These are phyloP conservation scores for Pichia norvegensis DNA, from an alignment of 1,139 yeast genomes.

Conservation along the genomic window DNA sequence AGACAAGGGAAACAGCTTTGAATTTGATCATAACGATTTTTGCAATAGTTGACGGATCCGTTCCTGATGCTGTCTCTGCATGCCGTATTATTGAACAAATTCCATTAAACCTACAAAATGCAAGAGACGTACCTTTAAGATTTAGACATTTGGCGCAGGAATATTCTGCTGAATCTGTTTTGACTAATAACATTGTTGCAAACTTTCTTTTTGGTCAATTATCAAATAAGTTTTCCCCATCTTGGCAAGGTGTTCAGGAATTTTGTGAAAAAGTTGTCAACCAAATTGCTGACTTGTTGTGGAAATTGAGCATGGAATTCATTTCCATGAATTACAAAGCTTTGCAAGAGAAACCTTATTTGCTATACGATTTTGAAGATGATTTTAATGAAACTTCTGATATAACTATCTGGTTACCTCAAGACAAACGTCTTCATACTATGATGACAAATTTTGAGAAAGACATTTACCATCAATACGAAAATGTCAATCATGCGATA, in stretches of 20 bases:
- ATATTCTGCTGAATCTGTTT: conserved; percentile 34
- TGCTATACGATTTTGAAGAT: conserved; percentile 13
- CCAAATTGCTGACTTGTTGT: conserved; percentile 41
- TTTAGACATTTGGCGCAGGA: conserved; percentile 52
- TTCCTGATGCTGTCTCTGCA: conserved; percentile 28
- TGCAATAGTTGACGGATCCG: conserved; percentile 14
- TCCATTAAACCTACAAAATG: conserved; percentile 60
- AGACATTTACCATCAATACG: conserved; percentile 24
- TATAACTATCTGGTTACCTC: conserved; percentile 22
- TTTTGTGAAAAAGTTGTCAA: conserved; percentile 42
- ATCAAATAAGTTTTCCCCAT: conserved; percentile 72
- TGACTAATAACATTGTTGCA: conserved; percentile 39
- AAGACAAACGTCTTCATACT: conserved; percentile 32
- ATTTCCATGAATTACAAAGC: conserved; percentile 30
- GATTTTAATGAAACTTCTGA: conserved; percentile 11
- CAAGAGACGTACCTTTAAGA: conserved; percentile 69
- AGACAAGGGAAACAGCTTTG: conserved; percentile 21
- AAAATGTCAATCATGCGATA: conserved; percentile 31
- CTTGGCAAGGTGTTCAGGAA: conserved; percentile 71
- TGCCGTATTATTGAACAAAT: conserved; percentile 59
- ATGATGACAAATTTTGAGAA: conserved; percentile 24
- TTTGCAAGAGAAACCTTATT: conserved; percentile 16
- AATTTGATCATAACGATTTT: conserved; percentile 20
- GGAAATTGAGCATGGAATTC: conserved; percentile 47
- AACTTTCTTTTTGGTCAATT: conserved; percentile 66